Conservation (phyloP, 2,329 filamentous ascomycete genomes). For the Venturia nashicola region DNA sequence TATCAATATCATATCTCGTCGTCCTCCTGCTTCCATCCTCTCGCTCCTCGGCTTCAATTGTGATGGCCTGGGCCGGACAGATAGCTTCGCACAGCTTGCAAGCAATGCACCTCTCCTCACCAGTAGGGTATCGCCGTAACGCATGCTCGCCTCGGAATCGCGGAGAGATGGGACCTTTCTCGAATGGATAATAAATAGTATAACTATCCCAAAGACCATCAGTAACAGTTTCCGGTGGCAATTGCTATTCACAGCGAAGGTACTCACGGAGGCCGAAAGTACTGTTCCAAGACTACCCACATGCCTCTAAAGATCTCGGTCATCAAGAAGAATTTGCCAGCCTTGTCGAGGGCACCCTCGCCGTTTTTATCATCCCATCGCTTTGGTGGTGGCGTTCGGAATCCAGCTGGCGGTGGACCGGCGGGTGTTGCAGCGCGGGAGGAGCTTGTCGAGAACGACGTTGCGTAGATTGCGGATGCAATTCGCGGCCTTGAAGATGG, state of each 20-base stretch:
- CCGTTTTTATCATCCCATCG: conserved; percentile 64
- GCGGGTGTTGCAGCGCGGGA: conserved; percentile 52
- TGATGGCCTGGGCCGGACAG: conserved; percentile 96
- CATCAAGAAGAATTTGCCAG: conserved; percentile 90
- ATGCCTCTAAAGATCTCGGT: conserved; percentile 94
- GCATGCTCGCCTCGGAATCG: conserved; percentile 98
- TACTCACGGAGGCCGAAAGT: conserved; percentile 92
- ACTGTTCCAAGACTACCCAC: conserved; percentile 96
- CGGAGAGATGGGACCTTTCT: conserved; percentile 96
- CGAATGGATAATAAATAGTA: conserved; percentile 97
- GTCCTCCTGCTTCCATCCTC: conserved; percentile 90
- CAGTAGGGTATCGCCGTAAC: conserved; percentile 87
- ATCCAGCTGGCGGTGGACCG: conserved; percentile 63
- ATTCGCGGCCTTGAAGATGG: background rate
- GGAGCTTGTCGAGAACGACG: conserved; percentile 52
- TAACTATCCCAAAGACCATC: conserved; percentile 45
- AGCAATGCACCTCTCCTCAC: conserved; percentile 97
- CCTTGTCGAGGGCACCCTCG: conserved; percentile 67
- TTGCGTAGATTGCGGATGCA: conserved; percentile 13
- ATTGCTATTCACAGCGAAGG: conserved; percentile 6
- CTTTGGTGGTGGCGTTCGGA: conserved; percentile 61
- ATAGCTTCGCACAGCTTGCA: conserved; percentile 99
- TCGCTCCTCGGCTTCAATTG: conserved; percentile 97
- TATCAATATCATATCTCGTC: conserved; percentile 97
- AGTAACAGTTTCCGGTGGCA: background rate